A percentile compares a stretch with the other conserved stretches of the same genome.
Evolutionary conservation across 2,329 filamentous ascomycete species (phyloP).

Genomic region (Nemania diffusa): DNA sequence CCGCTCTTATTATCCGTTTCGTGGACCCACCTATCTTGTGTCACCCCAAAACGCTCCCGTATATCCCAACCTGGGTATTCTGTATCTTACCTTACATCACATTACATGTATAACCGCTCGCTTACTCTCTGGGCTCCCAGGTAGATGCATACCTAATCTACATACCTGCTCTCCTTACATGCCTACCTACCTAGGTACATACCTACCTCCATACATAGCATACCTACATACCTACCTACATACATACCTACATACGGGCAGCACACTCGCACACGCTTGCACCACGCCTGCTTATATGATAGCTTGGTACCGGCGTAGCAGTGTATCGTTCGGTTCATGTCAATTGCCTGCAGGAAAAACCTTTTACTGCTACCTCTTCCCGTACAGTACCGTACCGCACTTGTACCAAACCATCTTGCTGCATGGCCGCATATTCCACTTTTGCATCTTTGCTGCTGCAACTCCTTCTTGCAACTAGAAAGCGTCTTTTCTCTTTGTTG

Average conservation of each 20-base stretch:
- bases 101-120: neutral
- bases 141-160: neutral
- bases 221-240: neutral
- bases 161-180: no score
- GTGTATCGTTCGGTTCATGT: conserved; percentile 9
- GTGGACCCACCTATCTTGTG: neutral
- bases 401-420: conserved; percentile 20
- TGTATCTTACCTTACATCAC: neutral
- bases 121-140: neutral
- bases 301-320: conserved; percentile 5
- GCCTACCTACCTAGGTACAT: no score
- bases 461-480: conserved; percentile 25
- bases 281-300: neutral
- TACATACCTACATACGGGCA: conserved; percentile 1
- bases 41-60: neutral
- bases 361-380: conserved; percentile 4
- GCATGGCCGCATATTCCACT: conserved; percentile 32
- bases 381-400: neutral
- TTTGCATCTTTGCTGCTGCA: conserved; percentile 24
- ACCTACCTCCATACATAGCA: no score
- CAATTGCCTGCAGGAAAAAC: conserved; percentile 30
- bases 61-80: no score
- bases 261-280: no score
- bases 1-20: neutral
- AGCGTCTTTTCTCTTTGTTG: conserved; percentile 22